Conservation (phyloP, 2,329 filamentous ascomycete genomes). For the Fusarium sp. region DNA sequence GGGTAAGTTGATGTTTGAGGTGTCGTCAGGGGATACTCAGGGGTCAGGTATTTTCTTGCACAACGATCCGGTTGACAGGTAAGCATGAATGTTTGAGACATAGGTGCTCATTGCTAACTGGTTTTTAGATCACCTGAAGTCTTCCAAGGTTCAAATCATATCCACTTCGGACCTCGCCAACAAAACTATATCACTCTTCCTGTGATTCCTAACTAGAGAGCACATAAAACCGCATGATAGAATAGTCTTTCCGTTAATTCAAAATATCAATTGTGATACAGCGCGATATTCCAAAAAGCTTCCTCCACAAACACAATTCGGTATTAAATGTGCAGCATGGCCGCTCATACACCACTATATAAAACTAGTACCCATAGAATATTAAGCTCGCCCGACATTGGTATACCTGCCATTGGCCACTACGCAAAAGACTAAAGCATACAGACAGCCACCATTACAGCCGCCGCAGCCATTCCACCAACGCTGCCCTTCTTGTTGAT, state of each 20-base stretch:
- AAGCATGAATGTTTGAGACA: constrained; percentile 1
- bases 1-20: constrained; percentile 64
- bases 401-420: background rate
- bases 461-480: constrained; percentile 1
- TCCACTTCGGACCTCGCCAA: constrained; percentile 61
- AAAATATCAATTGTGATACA: background rate
- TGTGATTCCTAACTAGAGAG: constrained; percentile 55
- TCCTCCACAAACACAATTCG: background rate
- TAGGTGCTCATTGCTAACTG: background rate
- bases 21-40: constrained; percentile 67
- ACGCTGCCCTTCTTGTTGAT: constrained; percentile 12
- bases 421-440: background rate
- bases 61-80: constrained; percentile 59
- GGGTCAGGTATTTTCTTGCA: constrained; percentile 68
- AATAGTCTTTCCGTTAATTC: accelerated
- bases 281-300: background rate
- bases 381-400: background rate
- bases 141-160: constrained; percentile 59
- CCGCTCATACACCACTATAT: background rate
- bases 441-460: constrained; percentile 1
- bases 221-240: background rate
- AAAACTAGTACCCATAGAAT: background rate
- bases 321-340: background rate
- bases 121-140: constrained; percentile 37
- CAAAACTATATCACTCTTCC: constrained; percentile 65